phyloP scores from a whole-genome alignment of 2,329 filamentous ascomycete genomes.

The Colletotrichum lindemuthianum region DNA sequence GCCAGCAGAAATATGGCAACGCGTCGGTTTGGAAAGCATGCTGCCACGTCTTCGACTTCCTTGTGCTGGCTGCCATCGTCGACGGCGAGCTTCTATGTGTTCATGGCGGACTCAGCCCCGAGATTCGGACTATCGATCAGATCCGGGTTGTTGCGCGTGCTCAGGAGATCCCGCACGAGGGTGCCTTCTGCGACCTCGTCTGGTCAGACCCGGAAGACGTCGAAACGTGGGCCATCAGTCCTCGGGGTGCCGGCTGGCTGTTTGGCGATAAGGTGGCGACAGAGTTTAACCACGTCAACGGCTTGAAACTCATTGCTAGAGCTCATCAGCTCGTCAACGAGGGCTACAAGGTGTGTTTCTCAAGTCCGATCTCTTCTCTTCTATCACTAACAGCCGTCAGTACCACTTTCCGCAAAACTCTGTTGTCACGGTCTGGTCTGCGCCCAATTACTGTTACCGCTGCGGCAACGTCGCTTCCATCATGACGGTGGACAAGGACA shows the following conservation, averaged over 20 bases:
- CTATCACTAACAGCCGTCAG: slow-evolving; percentile 52
- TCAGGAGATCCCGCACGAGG: slow-evolving; percentile 97
- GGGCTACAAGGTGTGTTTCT: slow-evolving; percentile 82
- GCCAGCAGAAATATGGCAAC: slow-evolving; percentile 97
- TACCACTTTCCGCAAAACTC: slow-evolving; percentile 97
- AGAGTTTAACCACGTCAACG: slow-evolving; percentile 97
- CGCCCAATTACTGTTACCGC: slow-evolving; percentile 93
- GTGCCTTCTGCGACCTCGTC: slow-evolving; percentile 96
- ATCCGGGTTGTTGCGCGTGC: slow-evolving; percentile 98
- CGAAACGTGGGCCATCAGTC: slow-evolving; percentile 95
- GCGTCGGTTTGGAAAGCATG: slow-evolving; percentile 99
- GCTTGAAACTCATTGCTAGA: slow-evolving; percentile 92
- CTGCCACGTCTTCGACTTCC: slow-evolving; percentile 98
- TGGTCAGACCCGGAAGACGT: slow-evolving; percentile 99
- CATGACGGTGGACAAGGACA: slow-evolving; percentile 87
- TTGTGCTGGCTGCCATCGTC: slow-evolving; percentile 95
- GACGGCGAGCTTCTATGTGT: slow-evolving; percentile 99
- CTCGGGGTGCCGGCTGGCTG: slow-evolving; percentile 95
- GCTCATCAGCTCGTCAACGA: slow-evolving; percentile 99
- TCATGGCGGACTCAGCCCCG: slow-evolving; percentile 88
- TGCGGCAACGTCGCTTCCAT: slow-evolving; percentile 98
- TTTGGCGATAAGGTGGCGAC: slow-evolving; percentile 98
- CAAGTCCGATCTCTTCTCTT: background rate
- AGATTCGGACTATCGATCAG: slow-evolving; percentile 97
- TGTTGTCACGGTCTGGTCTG: slow-evolving; percentile 97